Base-by-base conservation (phyloP, 2,329 filamentous ascomycete genomes). In the Dothistroma pini region DNA sequence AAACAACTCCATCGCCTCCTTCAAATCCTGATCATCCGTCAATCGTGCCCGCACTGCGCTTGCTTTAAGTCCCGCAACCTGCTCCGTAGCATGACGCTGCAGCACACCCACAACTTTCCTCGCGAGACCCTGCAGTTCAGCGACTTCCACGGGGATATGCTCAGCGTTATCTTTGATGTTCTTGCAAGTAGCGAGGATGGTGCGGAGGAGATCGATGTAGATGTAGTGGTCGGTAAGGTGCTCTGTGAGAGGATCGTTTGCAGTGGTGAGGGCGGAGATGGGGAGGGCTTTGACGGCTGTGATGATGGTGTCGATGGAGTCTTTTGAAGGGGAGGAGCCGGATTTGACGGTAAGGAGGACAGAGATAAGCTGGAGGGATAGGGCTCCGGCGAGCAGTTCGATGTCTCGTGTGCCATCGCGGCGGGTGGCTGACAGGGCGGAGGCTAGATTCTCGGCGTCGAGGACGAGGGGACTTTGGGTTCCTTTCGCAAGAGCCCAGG, bases 191-290 rank as follows among this genome's bases (percentile, higher is more conserved):
- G 60, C 60, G 31, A 63, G 38, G 29, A 71, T 58, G 34, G 65
- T 66, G 48, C 68, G 66, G 10, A 69, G 60, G 44, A 60, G 63
- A 61, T 73, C 70, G 47, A 71, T 56, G 59, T 66, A 63, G 47
- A 65, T 59, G 61, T 71, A 72, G 56, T 66, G 65, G 32, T 60
- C 57, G 31, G 56, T 60, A 22, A 71, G 63, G 32, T 58, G 32
- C 34, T 66, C 53, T 32, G 68, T 34, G 2, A 70, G 60, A 6
- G 51, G 21, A 8, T 63, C 57, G 22, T 53, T 41, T 19, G 61
- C 38, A 14, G 60, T 49, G 8, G 60, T 21, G 21, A 69, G 62
- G 6, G 49, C 48, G 4, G 60, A 48, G 49, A 66, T 58, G n/a
- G 61, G 52, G 34, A 65, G 66, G 21, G 52, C 34, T 47, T 64